These are phyloP conservation scores for Nannochloropsis salina DNA, from an alignment of 108 stramenopile genomes.

Conservation along the genomic window DNA sequence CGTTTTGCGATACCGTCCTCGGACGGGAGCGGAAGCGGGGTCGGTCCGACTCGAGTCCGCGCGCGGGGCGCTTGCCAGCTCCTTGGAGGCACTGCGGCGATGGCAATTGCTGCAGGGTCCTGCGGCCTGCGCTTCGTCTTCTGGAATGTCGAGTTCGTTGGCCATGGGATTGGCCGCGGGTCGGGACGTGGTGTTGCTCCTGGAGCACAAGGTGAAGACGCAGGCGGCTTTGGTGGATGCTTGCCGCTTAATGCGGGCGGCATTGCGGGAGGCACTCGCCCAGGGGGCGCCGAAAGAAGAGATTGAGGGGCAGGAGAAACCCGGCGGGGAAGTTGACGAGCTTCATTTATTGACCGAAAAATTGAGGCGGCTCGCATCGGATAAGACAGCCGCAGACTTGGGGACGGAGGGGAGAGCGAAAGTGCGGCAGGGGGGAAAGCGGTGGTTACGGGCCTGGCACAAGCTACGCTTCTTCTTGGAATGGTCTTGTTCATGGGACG, in stretches of 20 bases:
- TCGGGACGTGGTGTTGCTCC: neutral
- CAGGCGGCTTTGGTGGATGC: neutral
- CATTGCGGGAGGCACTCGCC: neutral
- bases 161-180: neutral
- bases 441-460: neutral
- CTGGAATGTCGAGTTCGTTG: neutral
- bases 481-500: neutral
- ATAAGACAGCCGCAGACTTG: neutral
- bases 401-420: neutral
- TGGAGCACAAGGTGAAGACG: neutral
- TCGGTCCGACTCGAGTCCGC: neutral
- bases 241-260: neutral
- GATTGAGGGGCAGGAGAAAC: too few relatives aligned
- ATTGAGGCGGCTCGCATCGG: too few relatives aligned
- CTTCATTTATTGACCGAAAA: too few relatives aligned
- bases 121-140: neutral
- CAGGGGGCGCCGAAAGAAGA: too few relatives aligned
- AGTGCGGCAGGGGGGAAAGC: neutral
- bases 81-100: conserved; percentile 14
- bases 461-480: neutral
- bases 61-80: neutral
- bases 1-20: neutral
- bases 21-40: neutral
- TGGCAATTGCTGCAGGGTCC: neutral
- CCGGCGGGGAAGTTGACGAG: too few relatives aligned